Evolutionary conservation across 2,329 filamentous ascomycete genomes (phyloP).

Genomic region (Colletotrichum orchidophilum): DNA sequence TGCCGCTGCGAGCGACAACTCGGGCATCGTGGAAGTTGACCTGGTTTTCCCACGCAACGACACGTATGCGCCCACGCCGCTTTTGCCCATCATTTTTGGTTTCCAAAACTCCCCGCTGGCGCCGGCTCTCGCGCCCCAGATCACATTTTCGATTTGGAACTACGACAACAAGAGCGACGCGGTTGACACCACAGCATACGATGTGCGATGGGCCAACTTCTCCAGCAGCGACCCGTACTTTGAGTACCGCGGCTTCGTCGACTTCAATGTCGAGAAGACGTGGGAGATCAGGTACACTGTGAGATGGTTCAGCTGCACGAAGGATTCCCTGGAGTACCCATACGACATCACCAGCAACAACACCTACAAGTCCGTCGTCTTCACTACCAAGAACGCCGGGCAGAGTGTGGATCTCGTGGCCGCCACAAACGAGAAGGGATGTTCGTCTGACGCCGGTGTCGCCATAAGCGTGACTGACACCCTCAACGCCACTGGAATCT

Average conservation of each 20-base stretch:
- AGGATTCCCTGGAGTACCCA: constrained; percentile 20
- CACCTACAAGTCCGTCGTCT: constrained; percentile 25
- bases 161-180: constrained; percentile 6
- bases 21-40: constrained; percentile 38
- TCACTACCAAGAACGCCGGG: constrained; percentile 32
- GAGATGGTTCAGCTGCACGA: constrained; percentile 26
- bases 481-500: background rate
- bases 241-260: constrained; percentile 13
- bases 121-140: constrained; percentile 21
- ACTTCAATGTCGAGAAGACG: constrained; percentile 24
- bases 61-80: constrained; percentile 39
- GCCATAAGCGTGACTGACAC: constrained; percentile 30
- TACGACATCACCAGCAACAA: constrained; percentile 2
- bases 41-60: constrained; percentile 44
- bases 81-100: constrained; percentile 42
- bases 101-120: constrained; percentile 38
- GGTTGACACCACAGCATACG: background rate
- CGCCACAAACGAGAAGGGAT: constrained; percentile 15
- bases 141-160: constrained; percentile 22
- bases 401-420: constrained; percentile 30
- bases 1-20: background rate
- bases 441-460: constrained; percentile 5
- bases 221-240: constrained; percentile 27
- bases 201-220: background rate
- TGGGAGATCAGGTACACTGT: constrained; percentile 13